phyloP scores from a whole-genome alignment of 257 asterid genomes.

The Solanum chaucha region DNA sequence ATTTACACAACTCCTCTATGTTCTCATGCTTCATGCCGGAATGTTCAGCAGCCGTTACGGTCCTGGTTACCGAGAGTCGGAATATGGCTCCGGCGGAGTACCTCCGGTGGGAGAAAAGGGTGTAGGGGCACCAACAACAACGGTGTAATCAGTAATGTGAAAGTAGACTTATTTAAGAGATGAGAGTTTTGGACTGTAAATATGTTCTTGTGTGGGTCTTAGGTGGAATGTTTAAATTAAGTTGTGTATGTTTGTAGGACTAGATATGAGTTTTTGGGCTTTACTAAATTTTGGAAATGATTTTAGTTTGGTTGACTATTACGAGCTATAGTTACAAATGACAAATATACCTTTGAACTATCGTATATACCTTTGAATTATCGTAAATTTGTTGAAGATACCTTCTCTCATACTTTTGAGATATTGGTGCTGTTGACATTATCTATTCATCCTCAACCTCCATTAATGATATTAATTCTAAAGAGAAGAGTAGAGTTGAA shows the following conservation, averaged over 20 bases:
- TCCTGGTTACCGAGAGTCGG: constrained; percentile 33
- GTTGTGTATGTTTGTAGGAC: neutral
- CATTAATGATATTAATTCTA: too few species aligned
- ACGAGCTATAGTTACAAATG: too few species aligned
- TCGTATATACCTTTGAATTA: too few species aligned
- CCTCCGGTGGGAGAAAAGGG: neutral
- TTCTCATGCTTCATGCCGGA: constrained; percentile 67
- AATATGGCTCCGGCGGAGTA: constrained; percentile 28
- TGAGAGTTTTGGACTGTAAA: neutral
- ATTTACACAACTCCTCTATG: constrained; percentile 57
- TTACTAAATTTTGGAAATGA: too few species aligned
- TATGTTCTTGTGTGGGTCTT: neutral
- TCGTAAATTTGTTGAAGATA: accelerated
- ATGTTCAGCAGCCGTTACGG: constrained; percentile 64
- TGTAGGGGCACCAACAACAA: neutral
- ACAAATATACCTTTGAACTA: too few species aligned
- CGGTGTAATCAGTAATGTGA: neutral
- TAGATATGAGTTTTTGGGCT: too few species aligned
- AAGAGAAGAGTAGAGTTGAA: too few species aligned
- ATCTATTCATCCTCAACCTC: too few species aligned
- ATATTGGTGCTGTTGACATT: too few species aligned
- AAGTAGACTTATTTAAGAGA: neutral
- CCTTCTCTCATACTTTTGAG: too few species aligned
- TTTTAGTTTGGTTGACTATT: too few species aligned
- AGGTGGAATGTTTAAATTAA: neutral